Evolutionary conservation across 2,329 filamentous ascomycete species (phyloP), one percentile per base, ranked within the genome.

Genomic region (Daldinia sp.): DNA sequence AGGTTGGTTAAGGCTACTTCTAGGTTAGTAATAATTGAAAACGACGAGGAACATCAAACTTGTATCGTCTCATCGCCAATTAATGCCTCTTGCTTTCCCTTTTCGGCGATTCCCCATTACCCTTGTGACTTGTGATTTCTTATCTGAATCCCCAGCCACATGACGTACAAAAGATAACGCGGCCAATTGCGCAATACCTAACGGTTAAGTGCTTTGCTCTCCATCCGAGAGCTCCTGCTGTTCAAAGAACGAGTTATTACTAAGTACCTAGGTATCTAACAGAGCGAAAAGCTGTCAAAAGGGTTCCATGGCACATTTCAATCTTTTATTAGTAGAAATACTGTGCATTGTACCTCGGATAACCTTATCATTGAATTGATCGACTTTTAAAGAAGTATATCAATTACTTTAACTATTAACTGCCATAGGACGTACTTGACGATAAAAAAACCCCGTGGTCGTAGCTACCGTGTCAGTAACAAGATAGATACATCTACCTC

Each of bases 141-240:
- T 66, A 63, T 63, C 60, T 60, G 9, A 15, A 34, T 19, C 56
- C 29, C 48, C 56, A 43, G 30, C 56, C 55, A 63, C 60, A 66
- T 63, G 60, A 66, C 63, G 59, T 66, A 63, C 51, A 48, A 15
- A 27, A 43, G 39, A 27, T 43, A 43, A 43, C 4, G 21, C 8
- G 4, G 15, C 21, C 7, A n/a, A 27, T 45, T 27, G 13, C 21
- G 21, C 39, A 45, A 27, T 45, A 45, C 3, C 6, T 15, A 25
- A 25, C 15, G 21, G 25, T 45, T 45, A 7, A 15, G 15, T 45
- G 13, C 3, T 27, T 13, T n/a, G 7, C 21, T n/a, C 3, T 27
- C 3, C 13, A 10, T 15, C 6, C 4, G 21, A 8, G 7, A 5
- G 15, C 9, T 27, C 13, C 5, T 13, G 10, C 21, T 10, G 39